phyloP scores from a whole-genome alignment of 2,329 filamentous ascomycete genomes.

The Scedosporium minutisporum region DNA sequence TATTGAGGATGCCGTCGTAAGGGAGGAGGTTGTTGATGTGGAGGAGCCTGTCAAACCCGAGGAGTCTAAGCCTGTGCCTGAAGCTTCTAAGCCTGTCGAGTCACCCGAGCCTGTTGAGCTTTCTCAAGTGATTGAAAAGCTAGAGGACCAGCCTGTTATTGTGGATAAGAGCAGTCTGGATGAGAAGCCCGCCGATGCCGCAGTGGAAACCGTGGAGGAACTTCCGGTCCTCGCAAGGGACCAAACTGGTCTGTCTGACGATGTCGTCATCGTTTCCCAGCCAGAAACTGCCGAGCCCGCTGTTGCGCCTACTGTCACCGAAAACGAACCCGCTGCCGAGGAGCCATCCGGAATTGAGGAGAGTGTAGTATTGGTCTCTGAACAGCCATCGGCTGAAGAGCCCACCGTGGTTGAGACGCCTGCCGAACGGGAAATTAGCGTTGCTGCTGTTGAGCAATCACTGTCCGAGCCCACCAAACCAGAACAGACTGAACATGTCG shows the following conservation, averaged over 20 bases:
- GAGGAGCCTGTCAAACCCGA: constrained; percentile 4
- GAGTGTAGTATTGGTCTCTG: background rate
- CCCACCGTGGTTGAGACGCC: background rate
- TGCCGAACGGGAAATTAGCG: background rate
- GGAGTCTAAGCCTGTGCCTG: background rate
- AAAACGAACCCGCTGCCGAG: background rate
- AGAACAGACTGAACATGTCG: background rate
- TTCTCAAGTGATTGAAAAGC: background rate
- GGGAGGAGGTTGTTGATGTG: constrained; percentile 4
- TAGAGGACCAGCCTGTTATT: background rate
- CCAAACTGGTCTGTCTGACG: background rate
- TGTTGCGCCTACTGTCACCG: background rate
- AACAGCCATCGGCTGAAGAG: background rate
- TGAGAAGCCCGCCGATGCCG: background rate
- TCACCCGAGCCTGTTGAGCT: background rate
- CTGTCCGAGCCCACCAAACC: background rate
- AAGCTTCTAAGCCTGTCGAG: background rate
- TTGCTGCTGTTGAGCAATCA: background rate
- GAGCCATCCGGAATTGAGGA: background rate
- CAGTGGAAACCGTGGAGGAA: background rate
- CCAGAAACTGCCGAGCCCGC: background rate
- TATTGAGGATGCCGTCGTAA: constrained; percentile 6
- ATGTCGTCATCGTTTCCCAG: background rate
- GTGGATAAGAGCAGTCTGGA: background rate
- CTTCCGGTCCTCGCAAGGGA: background rate